These are phyloP conservation scores for Peronospora farinosa DNA, from an alignment of 352 stramenopile genomes.

Conservation along the genomic window DNA sequence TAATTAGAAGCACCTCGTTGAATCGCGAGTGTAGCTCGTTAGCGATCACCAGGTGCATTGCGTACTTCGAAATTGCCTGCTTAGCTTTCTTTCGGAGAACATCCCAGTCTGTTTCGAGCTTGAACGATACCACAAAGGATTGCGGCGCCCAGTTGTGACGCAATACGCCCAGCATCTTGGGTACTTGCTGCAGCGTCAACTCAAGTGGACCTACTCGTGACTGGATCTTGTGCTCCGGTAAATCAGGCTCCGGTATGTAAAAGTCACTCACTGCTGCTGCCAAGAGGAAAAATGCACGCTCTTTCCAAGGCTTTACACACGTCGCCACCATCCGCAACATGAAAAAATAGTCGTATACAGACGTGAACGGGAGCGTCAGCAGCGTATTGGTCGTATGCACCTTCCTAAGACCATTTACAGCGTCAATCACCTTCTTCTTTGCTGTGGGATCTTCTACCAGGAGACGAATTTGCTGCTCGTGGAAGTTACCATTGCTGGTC, in stretches of 20 bases:
- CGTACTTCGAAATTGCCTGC: conserved; percentile 90
- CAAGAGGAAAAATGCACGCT: conserved; percentile 89
- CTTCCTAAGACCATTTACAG: conserved; percentile 41
- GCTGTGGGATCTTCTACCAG: conserved; percentile 27
- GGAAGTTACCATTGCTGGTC: conserved; percentile 6
- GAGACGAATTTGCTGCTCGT: conserved; percentile 19
- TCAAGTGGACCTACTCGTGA: conserved; percentile 62
- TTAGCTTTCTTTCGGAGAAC: conserved; percentile 92
- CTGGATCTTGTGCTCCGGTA: conserved; percentile 97
- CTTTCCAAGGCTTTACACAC: conserved; percentile 46
- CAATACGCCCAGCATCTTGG: conserved; percentile 93
- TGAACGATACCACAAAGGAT: conserved; percentile 92
- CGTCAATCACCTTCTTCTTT: conserved; percentile 44
- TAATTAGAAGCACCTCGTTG: conserved; percentile 82
- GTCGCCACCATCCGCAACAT: conserved; percentile 81
- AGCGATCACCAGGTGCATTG: conserved; percentile 95
- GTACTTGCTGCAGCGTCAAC: conserved; percentile 89
- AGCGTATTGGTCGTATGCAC: conserved; percentile 45
- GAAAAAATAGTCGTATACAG: conserved; percentile 95
- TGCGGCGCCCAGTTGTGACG: conserved; percentile 89
- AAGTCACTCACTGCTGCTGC: conserved; percentile 97
- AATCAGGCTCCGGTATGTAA: conserved; percentile 89
- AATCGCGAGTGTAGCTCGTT: conserved; percentile 95
- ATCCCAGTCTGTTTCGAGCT: conserved; percentile 95
- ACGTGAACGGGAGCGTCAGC: conserved; percentile 89